Evolutionary conservation across 495 filamentous ascomycete genomes (phyloP).

Genomic region (Rusavskia elegans): DNA sequence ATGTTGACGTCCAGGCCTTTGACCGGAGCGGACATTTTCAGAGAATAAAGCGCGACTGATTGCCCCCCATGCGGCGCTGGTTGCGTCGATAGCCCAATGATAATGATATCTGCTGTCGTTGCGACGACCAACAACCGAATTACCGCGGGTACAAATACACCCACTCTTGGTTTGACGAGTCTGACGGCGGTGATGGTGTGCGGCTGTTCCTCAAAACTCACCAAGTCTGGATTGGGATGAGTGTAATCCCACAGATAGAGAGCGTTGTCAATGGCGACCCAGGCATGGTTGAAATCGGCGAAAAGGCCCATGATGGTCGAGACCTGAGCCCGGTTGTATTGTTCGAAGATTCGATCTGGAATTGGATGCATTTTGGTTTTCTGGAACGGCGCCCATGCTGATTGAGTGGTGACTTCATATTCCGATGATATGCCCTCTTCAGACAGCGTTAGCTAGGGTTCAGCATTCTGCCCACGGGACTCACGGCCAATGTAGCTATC

Average conservation of each 20-base stretch:
- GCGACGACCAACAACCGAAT: slow-evolving; percentile 78
- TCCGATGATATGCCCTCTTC: slow-evolving; percentile 76
- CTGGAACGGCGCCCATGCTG: slow-evolving; percentile 81
- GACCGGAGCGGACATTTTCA: slow-evolving; percentile 59
- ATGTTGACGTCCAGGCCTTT: slow-evolving; percentile 56
- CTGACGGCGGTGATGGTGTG: slow-evolving; percentile 76
- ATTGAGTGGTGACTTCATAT: slow-evolving; percentile 54
- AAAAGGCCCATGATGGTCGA: slow-evolving; percentile 85
- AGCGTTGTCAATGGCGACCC: slow-evolving; percentile 88
- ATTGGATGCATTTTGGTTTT: slow-evolving; percentile 67
- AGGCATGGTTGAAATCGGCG: slow-evolving; percentile 82
- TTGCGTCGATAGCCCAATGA: slow-evolving; percentile 62
- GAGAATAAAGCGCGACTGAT: slow-evolving; percentile 64
- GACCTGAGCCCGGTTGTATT: slow-evolving; percentile 70
- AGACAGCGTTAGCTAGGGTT: slow-evolving; percentile 5
- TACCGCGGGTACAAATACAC: slow-evolving; percentile 72
- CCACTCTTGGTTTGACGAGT: slow-evolving; percentile 57
- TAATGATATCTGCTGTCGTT: slow-evolving; percentile 64
- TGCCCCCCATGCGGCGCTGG: slow-evolving; percentile 44
- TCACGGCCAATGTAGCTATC: slow-evolving; percentile 82
- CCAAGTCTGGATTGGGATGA: slow-evolving; percentile 66
- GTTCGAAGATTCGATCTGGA: slow-evolving; percentile 74
- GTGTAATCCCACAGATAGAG: slow-evolving; percentile 98
- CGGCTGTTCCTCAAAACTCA: slow-evolving; percentile 78
- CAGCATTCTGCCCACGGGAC: slow-evolving; percentile 19